Evolutionary conservation across 2,329 filamentous ascomycete genomes (phyloP).

Genomic region (Fusarium sp.): DNA sequence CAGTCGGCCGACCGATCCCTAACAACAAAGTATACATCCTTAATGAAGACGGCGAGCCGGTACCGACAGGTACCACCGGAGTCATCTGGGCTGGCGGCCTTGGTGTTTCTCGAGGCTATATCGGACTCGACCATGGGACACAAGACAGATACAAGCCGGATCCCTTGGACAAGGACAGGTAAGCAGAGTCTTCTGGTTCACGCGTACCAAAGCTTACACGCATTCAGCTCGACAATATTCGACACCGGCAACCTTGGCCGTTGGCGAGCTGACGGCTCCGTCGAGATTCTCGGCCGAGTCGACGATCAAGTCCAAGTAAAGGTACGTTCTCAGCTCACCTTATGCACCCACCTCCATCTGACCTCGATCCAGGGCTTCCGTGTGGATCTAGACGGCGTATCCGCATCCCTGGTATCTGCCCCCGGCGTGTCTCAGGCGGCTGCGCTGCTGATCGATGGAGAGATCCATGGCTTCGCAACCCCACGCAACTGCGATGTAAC

Average conservation of each 20-base stretch:
- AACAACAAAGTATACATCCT: conserved; percentile 66
- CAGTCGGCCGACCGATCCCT: conserved; percentile 66
- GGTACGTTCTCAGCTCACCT: conserved; percentile 44
- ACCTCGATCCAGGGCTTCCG: conserved; percentile 27
- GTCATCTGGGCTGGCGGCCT: conserved; percentile 63
- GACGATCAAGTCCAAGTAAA: conserved; percentile 56
- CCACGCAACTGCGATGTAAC: conserved; percentile 50
- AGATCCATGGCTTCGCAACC: conserved; percentile 49
- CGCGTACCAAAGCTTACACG: neutral
- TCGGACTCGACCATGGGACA: conserved; percentile 19
- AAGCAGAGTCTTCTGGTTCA: fast-evolving
- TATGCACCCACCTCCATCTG: neutral
- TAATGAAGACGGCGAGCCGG: conserved; percentile 58
- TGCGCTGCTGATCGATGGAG: conserved; percentile 21
- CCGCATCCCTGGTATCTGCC: conserved; percentile 13
- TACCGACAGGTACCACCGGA: conserved; percentile 60
- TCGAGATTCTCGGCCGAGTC: conserved; percentile 33
- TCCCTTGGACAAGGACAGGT: conserved; percentile 42
- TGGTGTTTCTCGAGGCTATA: conserved; percentile 26
- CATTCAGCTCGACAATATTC: conserved; percentile 49
- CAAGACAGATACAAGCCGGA: conserved; percentile 21
- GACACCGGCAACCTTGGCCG: conserved; percentile 31
- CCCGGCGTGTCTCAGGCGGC: conserved; percentile 16
- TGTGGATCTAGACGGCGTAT: conserved; percentile 23
- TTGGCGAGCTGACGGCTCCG: conserved; percentile 29